Base-by-base conservation (phyloP, 1,139 yeast genomes). In the Trichomonascaceae sp. region DNA sequence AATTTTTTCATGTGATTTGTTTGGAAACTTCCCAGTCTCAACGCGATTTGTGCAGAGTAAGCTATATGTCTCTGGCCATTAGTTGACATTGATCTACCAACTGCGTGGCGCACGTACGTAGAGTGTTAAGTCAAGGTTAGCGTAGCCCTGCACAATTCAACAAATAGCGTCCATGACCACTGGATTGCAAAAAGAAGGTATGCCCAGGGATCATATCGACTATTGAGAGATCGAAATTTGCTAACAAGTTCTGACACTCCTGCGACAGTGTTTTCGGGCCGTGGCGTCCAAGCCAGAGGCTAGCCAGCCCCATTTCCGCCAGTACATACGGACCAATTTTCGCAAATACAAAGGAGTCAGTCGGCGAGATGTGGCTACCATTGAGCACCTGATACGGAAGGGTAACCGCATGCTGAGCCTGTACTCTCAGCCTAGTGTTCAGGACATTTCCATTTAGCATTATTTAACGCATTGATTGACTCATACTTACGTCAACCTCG, bases 291-390 rank as follows among this genome's bases (percentile, higher is more conserved):
- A 62, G 40, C 62, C 64, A 3, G 39, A 26, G 6, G 55, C 46
- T 4, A 42, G 44, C n/a, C 50, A 39, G 33, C 40, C 37, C 4
- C 48, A 49, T 29, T 59, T 57, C 39, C 37, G 43, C 11, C 35
- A 30, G 3, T 69, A 58, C 46, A 52, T 69, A 5, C 65, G 76
- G 31, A 52, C 48, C 9, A 93, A 82, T 51, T 89, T 89, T 52
- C 60, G 53, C n/a, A 72, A 73, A 46, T 65, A 76, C 52, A 60
- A 63, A 31, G 47, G 56, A 22, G 56, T 87, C 13, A 74, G 80
- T 23, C 75, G 81, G 51, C 77, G 82, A 48, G 94, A 82, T 49
- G 87, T 87, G 52, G 67, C 77, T 26, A 81, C 94, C 1, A 74
- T 89, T 33, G 98, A 89, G 53, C 89, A 85, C 57, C 62, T 89